Evolutionary conservation across 345 rosid genomes (phyloP), one percentile per base, ranked within the genome.

Genomic region (Barbarea vulgaris): DNA sequence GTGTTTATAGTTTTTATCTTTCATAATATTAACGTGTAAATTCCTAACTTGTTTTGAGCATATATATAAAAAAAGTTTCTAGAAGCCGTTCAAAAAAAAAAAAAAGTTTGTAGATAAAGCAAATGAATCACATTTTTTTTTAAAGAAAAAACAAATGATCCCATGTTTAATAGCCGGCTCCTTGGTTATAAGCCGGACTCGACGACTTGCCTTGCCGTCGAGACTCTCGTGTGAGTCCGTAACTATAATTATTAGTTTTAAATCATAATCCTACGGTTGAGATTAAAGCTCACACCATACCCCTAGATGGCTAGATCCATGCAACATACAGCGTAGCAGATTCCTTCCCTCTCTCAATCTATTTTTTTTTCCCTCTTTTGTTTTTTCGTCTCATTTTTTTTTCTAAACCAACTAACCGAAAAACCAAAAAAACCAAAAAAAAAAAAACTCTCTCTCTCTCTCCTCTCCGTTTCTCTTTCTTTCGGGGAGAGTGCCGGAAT

Each of bases 381-480:
- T 69, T 63, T 51, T 70, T 56, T 37, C 65, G 39, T 42, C 80
- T 60, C 68, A 9, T 36, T 54, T 6, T 13, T 19, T 64, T 56
- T 47, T 17, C 37, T 64, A 64, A 70, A 70, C 56, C 75, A 77
- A 70, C 59, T 63, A 59, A 69, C 71, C 59, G 63, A 60, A 74
- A 50, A 59, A 48, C 8, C 22, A n/a, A 60, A 68, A 59, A 46
- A 56, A 15, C 0, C 2, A 46, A 71, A 18, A 50, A 46, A 68
- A 30, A 17, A 33, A 15, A n/a, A n/a, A n/a, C 33, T 18, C 21
- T 51, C 2, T 55, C 33, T 57, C 73, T 48, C 64, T 76, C 76
- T 64, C 76, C 72, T 70, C 76, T 70, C 80, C 71, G 59, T 76
- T 68, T 76, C 71, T 56, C 72, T 77, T 67, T 64, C 25, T 7